phyloP scores from a whole-genome alignment of 1,284 basidiomycete genomes.

The Inonotus hispidus region DNA sequence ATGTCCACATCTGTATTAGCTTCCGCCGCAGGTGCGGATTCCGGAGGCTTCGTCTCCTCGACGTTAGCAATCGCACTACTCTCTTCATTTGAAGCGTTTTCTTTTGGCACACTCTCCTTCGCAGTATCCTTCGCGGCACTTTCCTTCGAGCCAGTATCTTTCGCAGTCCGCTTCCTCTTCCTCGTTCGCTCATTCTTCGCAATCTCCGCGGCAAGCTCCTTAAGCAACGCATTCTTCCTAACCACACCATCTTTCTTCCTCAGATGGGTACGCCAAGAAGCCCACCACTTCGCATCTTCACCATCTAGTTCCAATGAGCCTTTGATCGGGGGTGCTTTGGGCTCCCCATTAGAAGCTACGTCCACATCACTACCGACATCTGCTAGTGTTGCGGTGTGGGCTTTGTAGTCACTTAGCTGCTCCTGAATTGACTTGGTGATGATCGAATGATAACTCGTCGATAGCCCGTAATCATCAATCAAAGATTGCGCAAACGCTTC shows the following conservation, averaged over 20 bases:
- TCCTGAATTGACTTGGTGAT: constrained; percentile 87
- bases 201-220: not conserved
- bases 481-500: constrained; percentile 87
- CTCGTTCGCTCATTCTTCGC: constrained; percentile 22
- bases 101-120: not conserved
- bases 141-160: not conserved
- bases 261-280: constrained; percentile 57
- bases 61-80: constrained; percentile 21
- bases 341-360: not conserved
- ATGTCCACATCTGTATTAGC: constrained; percentile 45
- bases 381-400: constrained; percentile 40
- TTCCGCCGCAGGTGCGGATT: constrained; percentile 30
- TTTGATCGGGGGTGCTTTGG: constrained; percentile 21
- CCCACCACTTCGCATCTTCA: constrained; percentile 61
- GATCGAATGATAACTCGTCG: constrained; percentile 61
- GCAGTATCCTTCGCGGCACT: not conserved
- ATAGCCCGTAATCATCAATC: constrained; percentile 87
- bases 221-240: constrained; percentile 19
- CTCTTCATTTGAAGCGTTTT: constrained; percentile 31
- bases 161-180: constrained; percentile 33
- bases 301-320: constrained; percentile 50
- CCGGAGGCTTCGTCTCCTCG: constrained; percentile 20
- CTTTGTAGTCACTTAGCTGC: constrained; percentile 77
- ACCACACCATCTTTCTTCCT: constrained; percentile 31
- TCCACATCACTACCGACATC: constrained; percentile 11